A percentile compares a stretch with the other conserved stretches of the same genome.
Conservation (phyloP, 2,329 filamentous ascomycete species). For the Simplicillium sp. region DNA sequence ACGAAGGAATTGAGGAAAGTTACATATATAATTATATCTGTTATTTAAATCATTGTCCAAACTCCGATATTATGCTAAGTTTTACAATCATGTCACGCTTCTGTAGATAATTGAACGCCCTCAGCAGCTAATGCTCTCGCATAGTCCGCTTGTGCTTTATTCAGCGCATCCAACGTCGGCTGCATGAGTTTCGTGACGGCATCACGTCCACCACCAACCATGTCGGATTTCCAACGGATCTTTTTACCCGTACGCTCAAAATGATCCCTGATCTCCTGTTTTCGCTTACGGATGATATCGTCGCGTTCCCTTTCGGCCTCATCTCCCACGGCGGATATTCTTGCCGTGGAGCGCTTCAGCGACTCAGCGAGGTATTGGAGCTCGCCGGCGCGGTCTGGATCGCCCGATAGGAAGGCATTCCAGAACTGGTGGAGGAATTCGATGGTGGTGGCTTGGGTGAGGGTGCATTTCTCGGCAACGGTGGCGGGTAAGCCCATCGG, state of each 20-base stretch:
- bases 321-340: conserved; percentile 71
- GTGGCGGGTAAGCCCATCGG: conserved; percentile 46
- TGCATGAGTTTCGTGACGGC: conserved; percentile 69
- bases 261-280: conserved; percentile 60
- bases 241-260: conserved; percentile 67
- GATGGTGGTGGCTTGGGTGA: conserved; percentile 83
- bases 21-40: too few species aligned
- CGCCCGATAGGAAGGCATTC: conserved; percentile 82
- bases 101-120: conserved; percentile 37
- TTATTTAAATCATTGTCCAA: too few species aligned
- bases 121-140: conserved; percentile 60
- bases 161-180: conserved; percentile 62
- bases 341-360: conserved; percentile 62
- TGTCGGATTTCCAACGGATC: conserved; percentile 56
- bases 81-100: conserved; percentile 17
- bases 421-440: conserved; percentile 99
- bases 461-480: conserved; percentile 47
- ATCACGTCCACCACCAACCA: conserved; percentile 64
- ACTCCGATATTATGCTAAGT: not conserved
- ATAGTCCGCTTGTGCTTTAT: conserved; percentile 63
- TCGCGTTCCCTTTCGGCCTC: conserved; percentile 70
- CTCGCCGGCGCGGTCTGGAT: conserved; percentile 70
- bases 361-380: conserved; percentile 76
- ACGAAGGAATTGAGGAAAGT: too few species aligned
- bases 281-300: conserved; percentile 55